A percentile compares a stretch with the other conserved stretches of the same genome.
Evolutionary conservation across 2,329 filamentous ascomycete species (phyloP).

Genomic region (Chalara sp.): DNA sequence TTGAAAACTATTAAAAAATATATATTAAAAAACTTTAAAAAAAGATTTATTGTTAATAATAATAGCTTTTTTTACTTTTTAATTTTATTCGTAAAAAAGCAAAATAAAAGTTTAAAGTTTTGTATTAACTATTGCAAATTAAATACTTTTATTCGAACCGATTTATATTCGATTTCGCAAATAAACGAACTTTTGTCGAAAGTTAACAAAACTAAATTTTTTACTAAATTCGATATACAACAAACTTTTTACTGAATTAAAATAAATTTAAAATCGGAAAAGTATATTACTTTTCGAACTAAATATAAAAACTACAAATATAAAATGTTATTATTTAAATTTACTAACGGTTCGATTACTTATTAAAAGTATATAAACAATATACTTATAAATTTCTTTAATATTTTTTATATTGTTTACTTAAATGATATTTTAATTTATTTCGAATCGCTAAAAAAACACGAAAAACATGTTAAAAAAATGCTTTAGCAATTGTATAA

Average conservation of each 20-base stretch:
- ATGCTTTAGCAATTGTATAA: not conserved
- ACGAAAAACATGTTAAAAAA: not conserved
- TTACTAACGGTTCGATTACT: constrained; percentile 1
- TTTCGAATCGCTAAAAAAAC: too few relatives aligned
- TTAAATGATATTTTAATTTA: not conserved
- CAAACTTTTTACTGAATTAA: not conserved
- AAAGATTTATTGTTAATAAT: too few relatives aligned
- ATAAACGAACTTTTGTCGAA: not conserved
- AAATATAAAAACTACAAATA: not conserved
- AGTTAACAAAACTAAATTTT: not conserved
- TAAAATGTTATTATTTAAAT: constrained; percentile 4
- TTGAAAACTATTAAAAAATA: not conserved
- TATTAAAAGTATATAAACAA: constrained; percentile 7
- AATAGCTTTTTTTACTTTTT: too few relatives aligned
- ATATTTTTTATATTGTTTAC: constrained; percentile 1
- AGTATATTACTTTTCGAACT: not conserved
- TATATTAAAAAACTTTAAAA: too few relatives aligned
- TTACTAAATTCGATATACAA: not conserved
- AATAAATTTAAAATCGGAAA: not conserved
- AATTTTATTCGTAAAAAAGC: not conserved
- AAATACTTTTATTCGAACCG: too few relatives aligned
- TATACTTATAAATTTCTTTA: constrained; percentile 1
- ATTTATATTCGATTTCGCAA: too few relatives aligned
- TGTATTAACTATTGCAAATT: too few relatives aligned
- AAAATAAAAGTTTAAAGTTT: too few relatives aligned